Evolutionary conservation across 352 stramenopile genomes (phyloP), one percentile per base, ranked within the genome.

Genomic region (Phytophthora vignae): DNA sequence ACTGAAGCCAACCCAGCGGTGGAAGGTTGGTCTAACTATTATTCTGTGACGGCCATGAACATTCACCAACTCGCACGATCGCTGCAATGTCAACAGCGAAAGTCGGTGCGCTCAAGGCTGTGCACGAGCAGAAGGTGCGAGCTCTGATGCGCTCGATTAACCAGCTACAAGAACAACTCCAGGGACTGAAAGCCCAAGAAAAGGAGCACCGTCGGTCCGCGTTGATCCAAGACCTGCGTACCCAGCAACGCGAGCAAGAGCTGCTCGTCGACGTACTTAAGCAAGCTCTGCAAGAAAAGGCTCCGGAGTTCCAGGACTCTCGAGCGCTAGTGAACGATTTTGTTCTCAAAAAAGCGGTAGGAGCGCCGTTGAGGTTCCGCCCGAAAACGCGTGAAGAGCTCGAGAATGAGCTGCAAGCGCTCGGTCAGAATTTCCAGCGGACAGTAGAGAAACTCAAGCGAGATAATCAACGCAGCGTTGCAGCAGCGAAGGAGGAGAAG

Each of bases 191-290:
- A 68, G 66, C 87, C 10, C 88, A 97, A 60, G 88, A 93, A 59
- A 96, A 95, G 44, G 91, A 97, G 56, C 91, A 96, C 61, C 84
- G 91, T 9, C 82, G 90, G 2, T 96, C 90, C 4, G 89, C 87
- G 7, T 74, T 97, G 44, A 97, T 97, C 60, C 89, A 95, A 65
- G 84, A 82, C 22, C 73, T 97, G 27, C 79, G 89, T 10, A 90
- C 84, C 42, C 85, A 89, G 50, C 79, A 95, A 50, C 79, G 85
- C 2, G 90, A 97, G 58, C 84, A 97, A 57, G 90, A 97, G 54
- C 75, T 98, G 19, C 55, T 96, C 0, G 85, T 94, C 19, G 90
- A 97, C 42, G 86, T 97, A 33, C 69, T 98, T 27, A 98, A 97
- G 60, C 82, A 92, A 57, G 81, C 83, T 10, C 71, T 94, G 0